Evolutionary conservation across 768 basidiomycete genomes (phyloP).

Genomic region (Podaxis carcinomalis): DNA sequence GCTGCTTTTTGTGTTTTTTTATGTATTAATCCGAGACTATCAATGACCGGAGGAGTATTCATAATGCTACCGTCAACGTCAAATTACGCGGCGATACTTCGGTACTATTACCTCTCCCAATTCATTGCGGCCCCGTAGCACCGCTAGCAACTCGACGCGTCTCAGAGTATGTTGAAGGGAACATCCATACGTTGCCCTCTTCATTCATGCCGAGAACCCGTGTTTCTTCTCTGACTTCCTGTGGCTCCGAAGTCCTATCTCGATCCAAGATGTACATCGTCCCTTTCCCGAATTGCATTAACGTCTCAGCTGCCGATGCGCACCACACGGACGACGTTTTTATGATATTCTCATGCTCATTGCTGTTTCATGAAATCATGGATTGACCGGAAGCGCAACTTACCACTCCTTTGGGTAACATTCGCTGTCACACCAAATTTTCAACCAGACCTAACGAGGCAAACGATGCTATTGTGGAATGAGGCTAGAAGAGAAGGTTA

Average conservation of each 20-base stretch:
- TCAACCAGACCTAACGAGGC: neutral
- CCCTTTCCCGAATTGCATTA: neutral
- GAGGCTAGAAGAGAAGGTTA: conserved; percentile 9
- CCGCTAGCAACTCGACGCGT: neutral
- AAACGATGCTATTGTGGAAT: neutral
- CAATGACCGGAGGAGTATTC: neutral
- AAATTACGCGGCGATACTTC: neutral
- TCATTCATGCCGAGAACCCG: neutral
- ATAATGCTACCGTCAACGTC: neutral
- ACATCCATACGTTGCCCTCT: neutral
- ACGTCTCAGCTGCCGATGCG: neutral
- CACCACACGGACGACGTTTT: neutral
- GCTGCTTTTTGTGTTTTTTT: neutral
- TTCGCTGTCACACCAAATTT: neutral
- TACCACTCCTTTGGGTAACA: neutral
- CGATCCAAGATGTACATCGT: neutral
- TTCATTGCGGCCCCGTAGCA: neutral
- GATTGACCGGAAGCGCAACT: neutral
- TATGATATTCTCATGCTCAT: conserved; percentile 3
- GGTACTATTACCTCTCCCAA: neutral
- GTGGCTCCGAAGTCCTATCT: conserved; percentile 7
- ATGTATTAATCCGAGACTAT: neutral
- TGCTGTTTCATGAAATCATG: neutral
- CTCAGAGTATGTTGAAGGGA: neutral
- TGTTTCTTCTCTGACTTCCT: neutral